These are phyloP conservation scores for Lasiodiplodia sp. DNA, from an alignment of 2,329 filamentous ascomycete species.

Conservation along the genomic window DNA sequence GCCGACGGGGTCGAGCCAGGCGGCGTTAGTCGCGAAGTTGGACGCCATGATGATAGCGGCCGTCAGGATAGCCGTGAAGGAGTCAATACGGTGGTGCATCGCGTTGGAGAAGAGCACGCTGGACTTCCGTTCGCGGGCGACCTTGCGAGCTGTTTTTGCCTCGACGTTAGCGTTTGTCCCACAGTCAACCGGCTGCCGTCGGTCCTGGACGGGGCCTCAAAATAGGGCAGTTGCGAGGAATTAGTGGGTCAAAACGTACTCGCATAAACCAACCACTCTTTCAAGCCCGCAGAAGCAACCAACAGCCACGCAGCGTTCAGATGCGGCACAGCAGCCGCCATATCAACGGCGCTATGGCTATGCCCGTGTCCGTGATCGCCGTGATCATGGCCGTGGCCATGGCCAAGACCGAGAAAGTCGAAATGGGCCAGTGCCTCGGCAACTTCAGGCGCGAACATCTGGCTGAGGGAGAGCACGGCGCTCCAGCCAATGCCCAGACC, in stretches of 20 bases:
- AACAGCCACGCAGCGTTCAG: constrained; percentile 96
- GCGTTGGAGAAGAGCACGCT: constrained; percentile 96
- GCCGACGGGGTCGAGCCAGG: constrained; percentile 94
- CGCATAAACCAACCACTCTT: constrained; percentile 96
- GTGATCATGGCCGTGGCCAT: constrained; percentile 64
- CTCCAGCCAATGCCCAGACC: constrained; percentile 86
- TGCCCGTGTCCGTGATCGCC: constrained; percentile 42
- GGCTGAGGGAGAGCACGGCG: constrained; percentile 65
- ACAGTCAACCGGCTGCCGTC: background rate
- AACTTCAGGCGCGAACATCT: constrained; percentile 58
- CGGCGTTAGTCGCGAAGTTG: constrained; percentile 82
- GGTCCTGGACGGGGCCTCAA: background rate
- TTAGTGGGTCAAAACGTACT: constrained; percentile 63
- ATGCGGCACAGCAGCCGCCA: constrained; percentile 67
- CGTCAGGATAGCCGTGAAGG: constrained; percentile 91
- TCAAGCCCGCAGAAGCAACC: constrained; percentile 85
- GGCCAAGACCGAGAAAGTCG: constrained; percentile 60
- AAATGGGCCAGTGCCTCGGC: constrained; percentile 51
- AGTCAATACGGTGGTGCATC: constrained; percentile 95
- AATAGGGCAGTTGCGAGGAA: background rate
- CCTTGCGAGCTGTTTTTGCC: constrained; percentile 78
- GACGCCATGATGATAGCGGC: constrained; percentile 87
- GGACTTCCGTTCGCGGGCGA: constrained; percentile 91
- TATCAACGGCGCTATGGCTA: constrained; percentile 52
- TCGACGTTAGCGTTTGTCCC: constrained; percentile 36